Conservation (phyloP, 805 yeast genomes). For the Danielozyma ontarioensis region DNA sequence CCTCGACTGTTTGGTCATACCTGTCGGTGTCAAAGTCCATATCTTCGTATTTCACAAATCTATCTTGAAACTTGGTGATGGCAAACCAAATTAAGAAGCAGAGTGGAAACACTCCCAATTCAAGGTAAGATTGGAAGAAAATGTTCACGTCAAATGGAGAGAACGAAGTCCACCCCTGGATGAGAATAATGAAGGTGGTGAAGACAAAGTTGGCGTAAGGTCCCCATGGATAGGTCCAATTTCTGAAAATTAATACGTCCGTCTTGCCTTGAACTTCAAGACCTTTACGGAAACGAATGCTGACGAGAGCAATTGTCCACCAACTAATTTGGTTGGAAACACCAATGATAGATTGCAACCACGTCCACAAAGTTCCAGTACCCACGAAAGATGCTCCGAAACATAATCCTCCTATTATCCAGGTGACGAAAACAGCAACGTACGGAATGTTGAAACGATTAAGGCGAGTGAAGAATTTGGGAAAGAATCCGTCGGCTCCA, state of each 20-base stretch:
- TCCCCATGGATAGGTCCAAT: conserved; percentile 51
- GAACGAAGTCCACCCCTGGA: conserved; percentile 51
- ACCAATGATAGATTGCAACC: conserved; percentile 50
- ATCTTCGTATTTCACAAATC: conserved; percentile 37
- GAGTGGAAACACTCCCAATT: conserved; percentile 43
- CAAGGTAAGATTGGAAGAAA: conserved; percentile 44
- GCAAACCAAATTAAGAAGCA: conserved; percentile 38
- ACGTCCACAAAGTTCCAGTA: conserved; percentile 48
- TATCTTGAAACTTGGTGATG: conserved; percentile 33
- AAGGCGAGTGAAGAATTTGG: conserved; percentile 35
- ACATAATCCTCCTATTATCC: conserved; percentile 52
- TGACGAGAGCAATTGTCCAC: conserved; percentile 45
- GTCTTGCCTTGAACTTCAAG: conserved; percentile 38
- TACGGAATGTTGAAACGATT: conserved; percentile 45
- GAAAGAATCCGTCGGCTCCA: conserved; percentile 46
- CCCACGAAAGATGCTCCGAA: conserved; percentile 56
- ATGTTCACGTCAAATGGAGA: conserved; percentile 38
- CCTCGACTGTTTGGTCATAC: conserved; percentile 47
- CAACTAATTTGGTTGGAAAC: conserved; percentile 50
- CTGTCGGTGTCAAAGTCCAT: conserved; percentile 52
- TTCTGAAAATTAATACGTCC: conserved; percentile 35
- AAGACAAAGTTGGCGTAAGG: conserved; percentile 42
- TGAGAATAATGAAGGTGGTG: conserved; percentile 40
- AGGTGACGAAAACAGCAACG: conserved; percentile 45
- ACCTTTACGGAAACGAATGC: conserved; percentile 46